Base-by-base conservation (phyloP, 768 basidiomycete species). In the Amylocystis lapponica region DNA sequence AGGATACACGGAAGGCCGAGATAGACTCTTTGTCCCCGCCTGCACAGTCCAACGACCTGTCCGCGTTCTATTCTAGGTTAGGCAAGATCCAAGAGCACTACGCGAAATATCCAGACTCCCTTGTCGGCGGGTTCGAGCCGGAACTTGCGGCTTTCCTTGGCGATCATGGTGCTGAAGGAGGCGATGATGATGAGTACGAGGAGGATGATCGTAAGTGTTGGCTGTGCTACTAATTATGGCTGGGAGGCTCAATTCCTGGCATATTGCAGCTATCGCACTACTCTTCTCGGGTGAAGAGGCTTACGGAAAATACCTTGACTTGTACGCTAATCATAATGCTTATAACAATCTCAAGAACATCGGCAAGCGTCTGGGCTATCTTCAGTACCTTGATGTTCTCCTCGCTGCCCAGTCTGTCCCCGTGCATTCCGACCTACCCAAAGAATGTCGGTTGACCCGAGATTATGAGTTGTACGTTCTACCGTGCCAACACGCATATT, bases 251-350 rank as follows among this genome's bases (percentile, higher is more conserved):
- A 41, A 45, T 34, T 12, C 26, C 13, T n/a, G 45, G 31, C 11
- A 36, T 44, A 27, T 49, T 17, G 8, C 20, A 91, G 89, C 86
- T 41, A 72, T 91, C 43, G 83, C 86, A 27, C 65, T 88, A 38
- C 64, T 95, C 53, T 99, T 99, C 68, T 95, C 94, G 11, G 96
- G 96, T 26, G 95, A 98, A 69, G 96, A 99, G 61, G 76, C 77
- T 7, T 90, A 94, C 53, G 96, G 96, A 39, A 88, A 88, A 65
- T 97, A 95, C 60, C 77, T 98, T 48, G 96, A 99, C 63, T 63
- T 99, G 45, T 89, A 98, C 62, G 71, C 81, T 38, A 83, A 88
- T 46, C 96, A 98, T 55, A 78, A 84, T 36, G 71, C 86, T 37
- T 98, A 88, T 67, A 82, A 79, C 68, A 99, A 99, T 64, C 64